Base-by-base conservation (phyloP, 176 grass and related monocot genomes). In the Lolium perenne region DNA sequence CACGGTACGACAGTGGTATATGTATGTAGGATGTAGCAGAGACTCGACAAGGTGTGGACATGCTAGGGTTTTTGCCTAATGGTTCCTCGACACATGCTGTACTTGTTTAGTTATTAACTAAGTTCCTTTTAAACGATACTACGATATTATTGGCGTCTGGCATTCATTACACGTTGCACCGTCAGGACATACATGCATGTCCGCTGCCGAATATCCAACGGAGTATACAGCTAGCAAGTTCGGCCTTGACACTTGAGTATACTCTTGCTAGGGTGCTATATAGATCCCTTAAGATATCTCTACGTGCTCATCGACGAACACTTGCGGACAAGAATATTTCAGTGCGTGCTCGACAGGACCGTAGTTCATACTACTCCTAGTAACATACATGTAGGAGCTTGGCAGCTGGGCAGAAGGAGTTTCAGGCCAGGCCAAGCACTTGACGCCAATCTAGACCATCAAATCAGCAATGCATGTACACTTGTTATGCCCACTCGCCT, bases 41-140 rank as follows among this genome's bases (percentile, higher is more conserved):
- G 74, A 77, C 2, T 66, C 43, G 85, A 54, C 85, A 86, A 18
- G 54, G 77, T 80, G 61, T 86, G 77, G 61, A 81, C 73, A 68
- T 5, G 74, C 74, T 78, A 56, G 32, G 59, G 6, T 48, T 59
- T 38, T 18, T 76, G 25, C 59, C 41, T 84, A n/a, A 41, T 55
- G 12, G 11, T 5, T 21, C 48, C 18, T 40, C 14, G 29, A 81
- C 48, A 55, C 38, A 62, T 11, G 12, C 13, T 12, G 8, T 63
- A 62, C 38, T 40, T 8, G 72, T 7, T 8, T 17, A 75, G 22
- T 75, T 58, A 38, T 35, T 4, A 10, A 47, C 8, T 47, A 47
- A 47, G 8, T 8, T 47, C 10, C 46, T 47, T 10, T 47, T 47
- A 47, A 47, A 47, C 46, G 46, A 35, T 47, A 57, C 54, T 47